Conservation (phyloP, 140 eudicot species). For the Oenanthe javanica region DNA sequence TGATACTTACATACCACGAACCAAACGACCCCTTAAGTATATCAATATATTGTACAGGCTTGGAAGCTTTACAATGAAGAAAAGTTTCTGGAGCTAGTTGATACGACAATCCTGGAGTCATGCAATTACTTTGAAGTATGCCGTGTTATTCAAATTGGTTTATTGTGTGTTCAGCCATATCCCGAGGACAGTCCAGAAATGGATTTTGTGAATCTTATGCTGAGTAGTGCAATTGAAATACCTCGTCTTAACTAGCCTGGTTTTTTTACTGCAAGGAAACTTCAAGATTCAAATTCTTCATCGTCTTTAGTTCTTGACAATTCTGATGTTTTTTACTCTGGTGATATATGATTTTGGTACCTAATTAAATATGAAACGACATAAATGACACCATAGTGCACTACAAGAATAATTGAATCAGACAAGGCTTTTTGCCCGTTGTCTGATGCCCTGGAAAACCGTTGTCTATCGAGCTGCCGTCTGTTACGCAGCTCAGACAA, state of each 20-base stretch:
- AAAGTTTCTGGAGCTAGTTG: not conserved
- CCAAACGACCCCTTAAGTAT: no score
- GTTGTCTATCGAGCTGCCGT: no score
- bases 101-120: not conserved
- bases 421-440: no score
- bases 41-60: not conserved
- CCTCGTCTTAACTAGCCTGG: constrained; percentile 2
- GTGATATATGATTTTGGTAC: not conserved
- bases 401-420: no score
- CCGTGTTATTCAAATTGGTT: not conserved
- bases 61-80: constrained; percentile 1
- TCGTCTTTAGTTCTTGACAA: not conserved
- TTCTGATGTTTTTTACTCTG: not conserved
- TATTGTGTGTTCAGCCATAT: constrained; percentile 2
- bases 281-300: constrained; percentile 6
- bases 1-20: no score
- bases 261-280: constrained; percentile 1
- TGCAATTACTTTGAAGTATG: constrained; percentile 3
- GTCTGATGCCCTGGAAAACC: no score
- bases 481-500: no score
- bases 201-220: not conserved
- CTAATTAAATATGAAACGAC: not conserved
- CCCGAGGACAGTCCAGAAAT: not conserved
- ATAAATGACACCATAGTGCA: not conserved
- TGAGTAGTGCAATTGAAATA: constrained; percentile 1